These are phyloP conservation scores for Trypanosoma mega DNA, from an alignment of 208 protist genomes.

Conservation along the genomic window DNA sequence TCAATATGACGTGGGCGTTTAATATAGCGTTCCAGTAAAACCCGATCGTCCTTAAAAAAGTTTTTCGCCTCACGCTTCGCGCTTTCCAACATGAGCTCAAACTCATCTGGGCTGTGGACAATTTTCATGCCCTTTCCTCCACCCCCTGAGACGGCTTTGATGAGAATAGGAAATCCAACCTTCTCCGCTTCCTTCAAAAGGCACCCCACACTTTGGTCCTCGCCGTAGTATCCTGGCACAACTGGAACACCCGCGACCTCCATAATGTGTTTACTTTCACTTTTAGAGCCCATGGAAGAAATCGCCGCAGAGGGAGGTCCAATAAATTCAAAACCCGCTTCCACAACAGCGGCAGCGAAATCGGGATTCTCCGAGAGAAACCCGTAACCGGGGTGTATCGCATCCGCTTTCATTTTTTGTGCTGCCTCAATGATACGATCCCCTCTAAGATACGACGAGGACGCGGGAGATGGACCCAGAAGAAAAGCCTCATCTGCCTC, in stretches of 20 bases:
- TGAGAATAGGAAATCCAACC: constrained; percentile 89
- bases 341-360: constrained; percentile 83
- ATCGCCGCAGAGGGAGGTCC: constrained; percentile 93
- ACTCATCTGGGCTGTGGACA: constrained; percentile 50
- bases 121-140: constrained; percentile 89
- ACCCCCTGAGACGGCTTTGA: constrained; percentile 94
- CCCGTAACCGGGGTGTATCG: constrained; percentile 97
- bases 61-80: constrained; percentile 86
- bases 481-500: constrained; percentile 81
- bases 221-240: constrained; percentile 84
- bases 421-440: constrained; percentile 94
- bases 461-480: constrained; percentile 29
- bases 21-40: constrained; percentile 95
- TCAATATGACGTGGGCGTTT: constrained; percentile 91
- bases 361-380: constrained; percentile 97
- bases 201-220: constrained; percentile 31
- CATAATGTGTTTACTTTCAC: constrained; percentile 91
- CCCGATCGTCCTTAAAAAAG: constrained; percentile 92
- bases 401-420: constrained; percentile 80
- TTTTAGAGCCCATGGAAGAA: constrained; percentile 94
- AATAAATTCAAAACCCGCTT: constrained; percentile 91
- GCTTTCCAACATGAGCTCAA: constrained; percentile 48
- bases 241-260: constrained; percentile 83
- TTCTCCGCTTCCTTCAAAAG: constrained; percentile 19
- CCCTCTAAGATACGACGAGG: constrained; percentile 87